Evolutionary conservation across 495 filamentous ascomycete species (phyloP).

Genomic region (Penicillium ochrochloron): DNA sequence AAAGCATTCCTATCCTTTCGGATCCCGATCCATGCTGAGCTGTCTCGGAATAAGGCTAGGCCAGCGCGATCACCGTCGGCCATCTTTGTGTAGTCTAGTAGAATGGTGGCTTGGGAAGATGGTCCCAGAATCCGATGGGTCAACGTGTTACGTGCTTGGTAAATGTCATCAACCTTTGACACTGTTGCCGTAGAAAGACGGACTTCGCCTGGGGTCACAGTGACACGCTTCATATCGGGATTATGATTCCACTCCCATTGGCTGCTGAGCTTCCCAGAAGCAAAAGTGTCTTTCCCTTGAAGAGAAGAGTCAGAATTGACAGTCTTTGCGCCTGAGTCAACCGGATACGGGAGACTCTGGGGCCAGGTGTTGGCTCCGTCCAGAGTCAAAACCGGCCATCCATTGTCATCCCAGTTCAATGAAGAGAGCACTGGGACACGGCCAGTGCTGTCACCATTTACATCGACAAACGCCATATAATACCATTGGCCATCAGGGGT

Average conservation of each 20-base stretch:
- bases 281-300: neutral
- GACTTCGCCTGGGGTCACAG: neutral
- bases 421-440: neutral
- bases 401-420: neutral
- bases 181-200: neutral
- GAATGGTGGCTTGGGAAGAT: neutral
- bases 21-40: neutral
- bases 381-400: neutral
- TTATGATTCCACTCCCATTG: neutral
- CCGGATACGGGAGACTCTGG: neutral
- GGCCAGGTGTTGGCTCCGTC: neutral
- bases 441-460: neutral
- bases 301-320: neutral
- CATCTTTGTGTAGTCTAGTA: neutral
- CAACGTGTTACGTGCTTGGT: neutral
- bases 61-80: neutral
- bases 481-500: neutral
- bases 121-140: neutral
- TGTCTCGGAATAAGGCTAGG: neutral
- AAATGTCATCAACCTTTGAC: neutral
- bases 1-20: neutral
- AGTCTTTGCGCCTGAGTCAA: neutral
- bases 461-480: neutral
- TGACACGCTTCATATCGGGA: neutral
- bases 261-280: neutral